Evolutionary conservation across 805 yeast species (phyloP).

Genomic region (Pichia ethanolica): DNA sequence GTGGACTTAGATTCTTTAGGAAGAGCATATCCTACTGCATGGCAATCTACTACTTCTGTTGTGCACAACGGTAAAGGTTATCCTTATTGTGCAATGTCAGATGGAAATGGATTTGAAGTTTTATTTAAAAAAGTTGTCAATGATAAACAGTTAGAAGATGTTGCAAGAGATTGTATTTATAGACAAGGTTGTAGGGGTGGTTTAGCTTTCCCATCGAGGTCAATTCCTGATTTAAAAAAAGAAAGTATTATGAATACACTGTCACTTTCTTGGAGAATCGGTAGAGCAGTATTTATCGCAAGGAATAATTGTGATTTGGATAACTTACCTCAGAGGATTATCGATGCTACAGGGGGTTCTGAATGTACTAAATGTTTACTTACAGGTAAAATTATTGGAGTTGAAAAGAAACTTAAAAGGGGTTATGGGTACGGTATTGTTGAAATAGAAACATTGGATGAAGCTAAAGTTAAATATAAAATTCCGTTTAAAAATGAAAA

Average conservation of each 20-base stretch:
- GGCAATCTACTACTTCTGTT: not conserved
- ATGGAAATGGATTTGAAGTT: not conserved
- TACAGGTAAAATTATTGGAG: not conserved
- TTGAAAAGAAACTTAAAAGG: not conserved
- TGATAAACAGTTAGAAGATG: not conserved
- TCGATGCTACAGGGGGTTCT: not conserved
- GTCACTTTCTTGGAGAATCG: not conserved
- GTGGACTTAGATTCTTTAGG: not conserved
- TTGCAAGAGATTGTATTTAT: not conserved
- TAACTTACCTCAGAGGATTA: not conserved
- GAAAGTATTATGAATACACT: not conserved
- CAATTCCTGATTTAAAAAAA: not conserved
- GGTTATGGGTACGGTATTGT: not conserved
- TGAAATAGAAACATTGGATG: not conserved
- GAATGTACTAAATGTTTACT: not conserved
- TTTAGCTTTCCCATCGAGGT: not conserved
- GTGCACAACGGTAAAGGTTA: not conserved
- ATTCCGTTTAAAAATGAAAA: not conserved
- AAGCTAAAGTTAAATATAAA: not conserved
- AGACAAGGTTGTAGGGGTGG: not conserved
- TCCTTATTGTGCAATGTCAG: not conserved
- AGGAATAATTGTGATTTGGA: not conserved
- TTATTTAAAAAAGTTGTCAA: not conserved
- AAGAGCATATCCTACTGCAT: not conserved
- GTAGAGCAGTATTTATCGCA: not conserved